Evolutionary conservation across 2,329 filamentous ascomycete genomes (phyloP).

Genomic region (Mollisiaceae sp.): DNA sequence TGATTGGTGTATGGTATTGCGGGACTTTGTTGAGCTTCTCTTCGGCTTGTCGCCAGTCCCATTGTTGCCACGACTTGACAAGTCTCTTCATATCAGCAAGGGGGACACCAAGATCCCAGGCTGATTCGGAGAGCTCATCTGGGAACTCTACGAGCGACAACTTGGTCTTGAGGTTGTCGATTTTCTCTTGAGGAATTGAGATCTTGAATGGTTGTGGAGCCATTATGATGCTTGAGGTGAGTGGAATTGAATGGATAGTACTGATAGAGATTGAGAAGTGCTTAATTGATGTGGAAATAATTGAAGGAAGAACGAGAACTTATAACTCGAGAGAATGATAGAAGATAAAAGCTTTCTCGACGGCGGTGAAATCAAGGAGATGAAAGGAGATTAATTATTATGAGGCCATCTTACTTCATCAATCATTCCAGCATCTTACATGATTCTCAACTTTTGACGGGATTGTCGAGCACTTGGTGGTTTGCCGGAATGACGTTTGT

Average conservation of each 20-base stretch:
- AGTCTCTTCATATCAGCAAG: slow-evolving; percentile 64
- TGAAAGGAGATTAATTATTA: background rate
- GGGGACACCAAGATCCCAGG: slow-evolving; percentile 64
- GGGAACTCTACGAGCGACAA: slow-evolving; percentile 60
- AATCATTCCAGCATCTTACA: background rate
- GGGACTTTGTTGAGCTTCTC: slow-evolving; percentile 60
- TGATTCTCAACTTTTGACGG: background rate
- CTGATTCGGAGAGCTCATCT: slow-evolving; percentile 57
- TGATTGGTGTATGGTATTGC: slow-evolving; percentile 60
- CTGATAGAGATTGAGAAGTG: background rate
- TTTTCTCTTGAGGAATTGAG: slow-evolving; percentile 53
- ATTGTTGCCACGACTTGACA: slow-evolving; percentile 60
- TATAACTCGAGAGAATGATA: slow-evolving; percentile 3
- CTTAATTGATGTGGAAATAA: background rate
- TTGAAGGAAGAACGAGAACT: background rate
- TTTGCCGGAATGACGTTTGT: background rate
- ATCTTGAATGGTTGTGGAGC: slow-evolving; percentile 51
- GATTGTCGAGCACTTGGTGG: background rate
- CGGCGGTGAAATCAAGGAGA: background rate
- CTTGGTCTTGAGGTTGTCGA: slow-evolving; percentile 61
- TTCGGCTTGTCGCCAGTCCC: slow-evolving; percentile 67
- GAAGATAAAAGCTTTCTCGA: background rate
- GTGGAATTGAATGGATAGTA: background rate
- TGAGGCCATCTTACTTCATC: slow-evolving; percentile 6
- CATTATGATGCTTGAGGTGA: slow-evolving; percentile 21